Base-by-base conservation (phyloP, 257 asterid genomes). In the Nyctanthes arbortristis region DNA sequence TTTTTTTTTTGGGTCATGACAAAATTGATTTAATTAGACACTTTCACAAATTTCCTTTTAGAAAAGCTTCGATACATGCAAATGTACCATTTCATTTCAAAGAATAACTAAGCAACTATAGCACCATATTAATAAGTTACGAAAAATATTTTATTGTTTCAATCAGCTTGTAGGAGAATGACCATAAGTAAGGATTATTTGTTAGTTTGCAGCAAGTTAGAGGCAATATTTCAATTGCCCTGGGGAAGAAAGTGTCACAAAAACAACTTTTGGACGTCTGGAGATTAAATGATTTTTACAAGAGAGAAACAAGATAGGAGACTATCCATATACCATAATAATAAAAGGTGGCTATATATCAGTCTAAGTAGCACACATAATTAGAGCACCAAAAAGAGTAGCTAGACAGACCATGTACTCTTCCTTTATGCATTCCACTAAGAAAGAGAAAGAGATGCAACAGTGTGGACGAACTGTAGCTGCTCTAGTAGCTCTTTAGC, bases 401-500 rank as follows among this genome's bases (percentile, higher is more conserved):
- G n/a, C n/a, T n/a, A n/a, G 29, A n/a, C 24, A 45, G 55, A 52
- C 59, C 20, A 2, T 16, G 33, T 33, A 29, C 49, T 35, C 16
- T 65, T 52, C 16, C 29, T 13, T 24, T 22, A 39, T 11, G 7
- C 3, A 6, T 3, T 2, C 24, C 32, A 34, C 61, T 75, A 82
- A 63, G 88, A 83, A 61, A 88, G 71, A 73, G 96, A 82, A 66
- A 94, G 98, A 34, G 99, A 89, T 25, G 98, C 99, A 52, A 94
- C 98, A 35, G 91, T 83, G 70, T 91, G 97, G 43, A 75, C 85
- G 81, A 94, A 94, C 76, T 91, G 97, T 45, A 89, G 96, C 75
- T 86, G 77, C 35, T 94, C 93, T 0, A 84, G 84, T 1, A 89
- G 79, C 72, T 91, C 97, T 73, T 85, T 85, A 8, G 97, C 97